Evolutionary conservation across 2,329 filamentous ascomycete species (phyloP), one percentile per base, ranked within the genome.

Genomic region (Emmonsiellopsis sp.): DNA sequence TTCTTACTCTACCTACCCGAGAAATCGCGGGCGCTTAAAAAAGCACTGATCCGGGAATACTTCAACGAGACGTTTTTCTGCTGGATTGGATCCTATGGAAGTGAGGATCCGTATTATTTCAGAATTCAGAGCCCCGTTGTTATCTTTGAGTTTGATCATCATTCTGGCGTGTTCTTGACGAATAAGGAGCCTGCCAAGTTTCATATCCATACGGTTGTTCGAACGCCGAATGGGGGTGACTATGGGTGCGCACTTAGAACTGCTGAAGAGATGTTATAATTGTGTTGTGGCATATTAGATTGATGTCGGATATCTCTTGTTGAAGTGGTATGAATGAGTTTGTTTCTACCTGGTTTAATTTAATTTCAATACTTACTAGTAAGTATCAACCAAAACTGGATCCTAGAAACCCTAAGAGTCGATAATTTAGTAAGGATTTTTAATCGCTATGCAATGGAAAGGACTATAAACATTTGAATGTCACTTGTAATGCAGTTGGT

Each of bases 101-200:
- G 87, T 50, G 69, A 79, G 0, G 86, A 90, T 64, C 74, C 87
- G 0, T 92, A 88, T 62, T 92, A 91, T 67, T 92, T 84, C 62
- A 77, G 87, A 0, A 78, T 92, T 3, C 87, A 92, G 68, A 88
- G 81, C 58, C 86, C 86, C 0, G 86, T 91, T 0, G 74, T 88
- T 0, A 72, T 91, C 2, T 73, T 85, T 50, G 87, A 92, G 74
- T 87, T 92, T 61, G 87, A 91, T 61, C 85, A 89, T 63, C 87
- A 91, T 66, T 87, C 82, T 0, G 86, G 87, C 0, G 87, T 91
- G 0, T 91, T 90, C 60, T 67, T 92, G 62, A 82, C 77, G 1
- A 92, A 91, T 63, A 74, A 75, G 49, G 80, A 87, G 67, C 87
- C 87, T 0, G 83, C 82, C 34, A 87, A 86, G 67, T 92, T 88